Evolutionary conservation across 139 green algal genomes (phyloP).

Genomic region (Pedinophyceae sp.): DNA sequence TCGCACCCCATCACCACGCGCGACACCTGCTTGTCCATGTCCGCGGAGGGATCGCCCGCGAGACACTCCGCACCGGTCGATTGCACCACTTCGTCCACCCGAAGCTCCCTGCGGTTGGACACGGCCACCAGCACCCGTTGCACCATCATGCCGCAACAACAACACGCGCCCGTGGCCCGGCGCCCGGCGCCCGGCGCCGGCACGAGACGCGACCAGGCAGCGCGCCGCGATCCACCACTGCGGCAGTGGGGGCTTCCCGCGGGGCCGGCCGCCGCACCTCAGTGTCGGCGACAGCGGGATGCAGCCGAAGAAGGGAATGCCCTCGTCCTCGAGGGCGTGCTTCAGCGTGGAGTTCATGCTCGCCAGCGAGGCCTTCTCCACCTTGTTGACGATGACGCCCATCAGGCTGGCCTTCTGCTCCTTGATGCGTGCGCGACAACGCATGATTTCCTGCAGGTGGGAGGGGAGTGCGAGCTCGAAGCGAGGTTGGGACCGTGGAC

Average conservation of each 20-base stretch:
- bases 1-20: background rate
- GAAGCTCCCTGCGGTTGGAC: constrained; percentile 12
- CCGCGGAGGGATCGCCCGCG: too few relatives aligned
- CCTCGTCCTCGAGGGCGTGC: background rate
- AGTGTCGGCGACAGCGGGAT: constrained; percentile 2
- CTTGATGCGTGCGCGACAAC: constrained; percentile 16
- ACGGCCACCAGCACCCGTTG: too few relatives aligned
- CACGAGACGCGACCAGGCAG: constrained; percentile 19
- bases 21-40: too few relatives aligned
- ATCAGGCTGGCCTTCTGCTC: constrained; percentile 28
- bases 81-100: constrained; percentile 9
- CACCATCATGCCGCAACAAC: too few relatives aligned
- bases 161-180: too few relatives aligned
- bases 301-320: background rate
- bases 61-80: too few relatives aligned
- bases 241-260: too few relatives aligned
- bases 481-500: background rate
- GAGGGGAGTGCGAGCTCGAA: background rate
- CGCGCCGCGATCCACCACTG: background rate
- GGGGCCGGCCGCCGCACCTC: too few relatives aligned
- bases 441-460: constrained; percentile 14
- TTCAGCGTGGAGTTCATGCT: background rate
- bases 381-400: constrained; percentile 45
- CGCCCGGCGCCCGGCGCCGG: background rate
- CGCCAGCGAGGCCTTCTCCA: constrained; percentile 3